Conservation (phyloP, 139 green algal genomes). For the Chlamydomonas sp. region DNA sequence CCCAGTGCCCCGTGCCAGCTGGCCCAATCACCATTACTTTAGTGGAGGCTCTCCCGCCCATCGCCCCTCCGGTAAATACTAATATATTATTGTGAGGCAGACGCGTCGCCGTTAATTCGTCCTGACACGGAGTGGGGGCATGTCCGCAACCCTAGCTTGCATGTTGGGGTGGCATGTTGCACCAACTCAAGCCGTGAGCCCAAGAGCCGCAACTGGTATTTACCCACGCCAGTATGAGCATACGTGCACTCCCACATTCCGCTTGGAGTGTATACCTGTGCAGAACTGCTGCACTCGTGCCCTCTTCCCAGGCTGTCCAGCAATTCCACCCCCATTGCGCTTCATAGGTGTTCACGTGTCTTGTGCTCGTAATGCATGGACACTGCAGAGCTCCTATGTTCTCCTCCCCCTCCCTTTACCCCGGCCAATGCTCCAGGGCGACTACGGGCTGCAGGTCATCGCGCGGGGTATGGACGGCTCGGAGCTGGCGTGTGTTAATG, state of each 20-base stretch:
- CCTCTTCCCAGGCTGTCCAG: not conserved
- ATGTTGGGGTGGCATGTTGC: too few species aligned
- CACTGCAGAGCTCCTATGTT: not conserved
- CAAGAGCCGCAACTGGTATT: too few species aligned
- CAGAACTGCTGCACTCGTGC: not conserved
- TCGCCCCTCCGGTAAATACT: slow-evolving; percentile 58
- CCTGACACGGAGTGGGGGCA: too few species aligned
- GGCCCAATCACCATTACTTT: slow-evolving; percentile 47
- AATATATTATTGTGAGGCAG: not conserved
- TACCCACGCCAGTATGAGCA: too few species aligned
- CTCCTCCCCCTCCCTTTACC: not conserved
- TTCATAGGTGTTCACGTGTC: too few species aligned
- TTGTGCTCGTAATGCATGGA: not conserved
- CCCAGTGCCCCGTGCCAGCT: slow-evolving; percentile 48
- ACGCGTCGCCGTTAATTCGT: not conserved
- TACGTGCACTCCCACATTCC: not conserved
- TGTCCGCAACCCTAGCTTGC: too few species aligned
- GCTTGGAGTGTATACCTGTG: too few species aligned
- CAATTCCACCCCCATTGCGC: too few species aligned
- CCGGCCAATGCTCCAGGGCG: slow-evolving; percentile 41
- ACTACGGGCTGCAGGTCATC: slow-evolving; percentile 57
- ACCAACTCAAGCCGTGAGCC: too few species aligned
- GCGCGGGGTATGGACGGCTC: slow-evolving; percentile 13
- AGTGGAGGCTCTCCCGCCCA: slow-evolving; percentile 59
- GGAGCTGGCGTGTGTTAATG: slow-evolving; percentile 62